Base-by-base conservation (phyloP, 768 basidiomycete genomes). In the Dioszegia crocea region DNA sequence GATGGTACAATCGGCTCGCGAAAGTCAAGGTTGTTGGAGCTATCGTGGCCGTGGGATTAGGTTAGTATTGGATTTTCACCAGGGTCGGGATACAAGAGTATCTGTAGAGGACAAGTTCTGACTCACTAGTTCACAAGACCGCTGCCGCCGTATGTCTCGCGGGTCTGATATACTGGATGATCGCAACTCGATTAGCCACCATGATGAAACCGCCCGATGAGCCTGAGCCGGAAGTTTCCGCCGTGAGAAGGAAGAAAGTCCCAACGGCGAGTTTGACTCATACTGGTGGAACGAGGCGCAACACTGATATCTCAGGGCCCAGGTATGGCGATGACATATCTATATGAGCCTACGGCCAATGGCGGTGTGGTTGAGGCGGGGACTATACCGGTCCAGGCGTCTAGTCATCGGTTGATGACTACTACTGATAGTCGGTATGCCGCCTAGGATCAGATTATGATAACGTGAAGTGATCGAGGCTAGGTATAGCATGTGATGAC, bases 261-360 rank as follows among this genome's bases (percentile, higher is more conserved):
- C 68, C 71, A 11, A 63, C 52, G 5, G 71, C 70, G 39, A 61
- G 68, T 66, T 0, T 29, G 2, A 8, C 12, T 9, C n/a, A 29
- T 45, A 14, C 19, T 12, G n/a, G 23, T 44, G 21, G 6, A 27
- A 12, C 16, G n/a, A 17, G 19, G 27, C 11, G 12, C 17, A n/a
- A 29, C 14, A 5, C 51, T 30, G 14, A n/a, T n/a, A n/a, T n/a
- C n/a, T 8, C 24, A 73, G 71, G 59, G 56, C 12, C 71, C 71
- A 23, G 71, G 71, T 10, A 66, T 73, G 64, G 71, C 64, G 0
- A 66, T 73, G 64, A 73, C 71, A 17, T 73, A 73, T 47, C 48
- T 73, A 9, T 73, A 68, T 48, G 66, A 70, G 33, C 66, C 68
- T 1, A 50, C 48, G 2, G 52, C 36, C 9, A 26, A 50, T 14